Evolutionary conservation across 345 rosid species (phyloP).

Genomic region (Linum lewisii): DNA sequence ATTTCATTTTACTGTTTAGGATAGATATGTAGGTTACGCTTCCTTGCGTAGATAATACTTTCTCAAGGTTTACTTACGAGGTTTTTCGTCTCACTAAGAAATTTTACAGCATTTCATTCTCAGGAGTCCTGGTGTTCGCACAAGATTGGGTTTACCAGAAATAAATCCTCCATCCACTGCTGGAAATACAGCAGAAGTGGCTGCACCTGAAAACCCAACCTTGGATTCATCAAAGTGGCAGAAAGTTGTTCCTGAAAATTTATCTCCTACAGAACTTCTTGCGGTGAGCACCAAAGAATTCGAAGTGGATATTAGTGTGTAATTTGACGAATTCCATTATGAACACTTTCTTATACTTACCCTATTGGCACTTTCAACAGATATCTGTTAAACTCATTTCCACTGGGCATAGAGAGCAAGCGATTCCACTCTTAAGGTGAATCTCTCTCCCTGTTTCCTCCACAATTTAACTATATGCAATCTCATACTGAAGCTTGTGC

Average conservation of each 20-base stretch:
- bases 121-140: slow-evolving; percentile 47
- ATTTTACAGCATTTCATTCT: slow-evolving; percentile 59
- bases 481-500: background rate
- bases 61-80: background rate
- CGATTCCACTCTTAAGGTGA: slow-evolving; percentile 55
- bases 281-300: slow-evolving; percentile 38
- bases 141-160: slow-evolving; percentile 54
- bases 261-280: slow-evolving; percentile 50
- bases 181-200: slow-evolving; percentile 8
- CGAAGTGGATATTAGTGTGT: slow-evolving; percentile 10
- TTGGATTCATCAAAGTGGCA: slow-evolving; percentile 24
- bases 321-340: slow-evolving; percentile 2
- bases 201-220: slow-evolving; percentile 13
- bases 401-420: slow-evolving; percentile 38
- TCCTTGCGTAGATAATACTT: no score
- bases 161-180: slow-evolving; percentile 20
- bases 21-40: no score
- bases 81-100: background rate
- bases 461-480: background rate
- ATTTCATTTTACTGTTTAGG: background rate
- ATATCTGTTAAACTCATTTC: slow-evolving; percentile 54
- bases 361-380: slow-evolving; percentile 35
- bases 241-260: slow-evolving; percentile 27
- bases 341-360: slow-evolving; percentile 13
- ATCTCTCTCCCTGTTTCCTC: background rate